Percentiles rank a stretch among this genome's conserved stretches.
Evolutionary conservation across 2,329 filamentous ascomycete species (phyloP).

Genomic region (Ceratocystiopsis minuta): DNA sequence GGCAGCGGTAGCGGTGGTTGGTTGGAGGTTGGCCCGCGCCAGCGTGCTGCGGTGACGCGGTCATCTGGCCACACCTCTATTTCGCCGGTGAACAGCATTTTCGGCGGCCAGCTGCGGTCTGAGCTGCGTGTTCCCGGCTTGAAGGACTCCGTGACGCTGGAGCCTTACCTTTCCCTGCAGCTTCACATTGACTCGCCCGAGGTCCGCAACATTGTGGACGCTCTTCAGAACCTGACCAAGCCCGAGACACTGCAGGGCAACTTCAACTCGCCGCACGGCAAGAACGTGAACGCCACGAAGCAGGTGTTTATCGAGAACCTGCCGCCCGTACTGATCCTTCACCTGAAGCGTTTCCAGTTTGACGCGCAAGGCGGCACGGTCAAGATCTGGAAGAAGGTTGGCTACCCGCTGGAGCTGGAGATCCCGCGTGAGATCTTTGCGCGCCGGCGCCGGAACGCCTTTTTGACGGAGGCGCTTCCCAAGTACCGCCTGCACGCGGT

Average conservation of each 20-base stretch:
- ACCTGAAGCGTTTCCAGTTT: constrained; percentile 95
- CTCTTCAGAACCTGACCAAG: constrained; percentile 65
- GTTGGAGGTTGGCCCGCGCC: constrained; percentile 87
- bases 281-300: constrained; percentile 66
- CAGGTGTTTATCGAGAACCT: constrained; percentile 87
- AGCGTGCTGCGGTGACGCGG: constrained; percentile 70
- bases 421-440: constrained; percentile 83
- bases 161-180: constrained; percentile 87
- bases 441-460: constrained; percentile 48
- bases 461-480: constrained; percentile 50
- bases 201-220: constrained; percentile 81
- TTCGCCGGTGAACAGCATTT: constrained; percentile 84
- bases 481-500: constrained; percentile 77
- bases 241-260: constrained; percentile 74
- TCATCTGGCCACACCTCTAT: constrained; percentile 57
- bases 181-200: constrained; percentile 80
- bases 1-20: constrained; percentile 43
- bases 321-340: constrained; percentile 80
- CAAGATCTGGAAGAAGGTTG: constrained; percentile 97
- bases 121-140: constrained; percentile 74
- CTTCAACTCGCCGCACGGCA: constrained; percentile 62
- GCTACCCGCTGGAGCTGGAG: constrained; percentile 85
- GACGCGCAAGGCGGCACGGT: constrained; percentile 74
- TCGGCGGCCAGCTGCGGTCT: constrained; percentile 77
- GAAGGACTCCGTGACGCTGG: constrained; percentile 78